Conservation (phyloP, 2,329 filamentous ascomycete species). For the Cryphonectria carpinicola region DNA sequence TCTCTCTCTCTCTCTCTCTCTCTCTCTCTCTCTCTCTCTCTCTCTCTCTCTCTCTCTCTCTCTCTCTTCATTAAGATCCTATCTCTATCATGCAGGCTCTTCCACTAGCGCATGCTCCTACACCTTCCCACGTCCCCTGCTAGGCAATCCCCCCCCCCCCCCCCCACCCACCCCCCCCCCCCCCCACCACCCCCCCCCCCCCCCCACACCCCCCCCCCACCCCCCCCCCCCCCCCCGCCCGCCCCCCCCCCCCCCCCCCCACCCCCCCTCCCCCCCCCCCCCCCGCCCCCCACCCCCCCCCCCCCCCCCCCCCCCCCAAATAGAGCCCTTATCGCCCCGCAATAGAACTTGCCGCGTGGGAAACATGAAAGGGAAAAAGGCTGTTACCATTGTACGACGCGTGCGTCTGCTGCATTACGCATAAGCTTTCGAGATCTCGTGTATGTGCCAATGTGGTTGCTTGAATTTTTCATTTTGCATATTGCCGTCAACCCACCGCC, state of each 20-base stretch:
- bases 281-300: too few relatives aligned
- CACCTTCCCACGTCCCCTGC: neutral
- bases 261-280: too few relatives aligned
- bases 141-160: neutral
- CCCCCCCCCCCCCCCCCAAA: too few relatives aligned
- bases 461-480: neutral
- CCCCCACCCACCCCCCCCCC: too few relatives aligned
- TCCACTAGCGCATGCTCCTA: neutral
- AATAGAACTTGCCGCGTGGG: neutral
- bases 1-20: too few relatives aligned
- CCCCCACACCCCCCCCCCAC: too few relatives aligned
- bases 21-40: too few relatives aligned
- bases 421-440: neutral
- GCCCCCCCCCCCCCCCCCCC: too few relatives aligned
- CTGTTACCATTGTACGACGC: neutral
- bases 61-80: neutral
- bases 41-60: too few relatives aligned
- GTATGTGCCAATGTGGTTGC: neutral
- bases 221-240: too few relatives aligned
- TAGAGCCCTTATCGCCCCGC: constrained; percentile 1
- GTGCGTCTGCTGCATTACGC: neutral
- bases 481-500: neutral
- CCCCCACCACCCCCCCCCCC: too few relatives aligned
- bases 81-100: neutral
- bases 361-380: neutral